Evolutionary conservation across 176 grass and related monocot genomes (phyloP), one percentile per base, ranked within the genome.

Genomic region (Pontederia crassipes): DNA sequence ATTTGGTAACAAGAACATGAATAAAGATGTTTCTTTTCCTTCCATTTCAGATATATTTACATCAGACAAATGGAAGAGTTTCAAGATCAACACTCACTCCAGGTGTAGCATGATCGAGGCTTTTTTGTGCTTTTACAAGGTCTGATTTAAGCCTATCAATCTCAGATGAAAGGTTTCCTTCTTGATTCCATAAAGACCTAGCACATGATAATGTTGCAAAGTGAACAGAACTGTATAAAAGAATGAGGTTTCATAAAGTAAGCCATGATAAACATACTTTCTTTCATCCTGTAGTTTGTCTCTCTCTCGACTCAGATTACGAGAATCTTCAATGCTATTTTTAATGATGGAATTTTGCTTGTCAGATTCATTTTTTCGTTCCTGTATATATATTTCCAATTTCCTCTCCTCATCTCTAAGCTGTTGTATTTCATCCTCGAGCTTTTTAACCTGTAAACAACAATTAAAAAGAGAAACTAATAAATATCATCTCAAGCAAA

Each of bases 401-500:
- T 81, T 77, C 60, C 28, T 62, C 47, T 87, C 82, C 73, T 97
- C 92, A 50, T 78, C 52, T 79, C 87, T 85, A 52, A 97, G 75
- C 73, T 97, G 87, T 62, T 97, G 78, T 57, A 91, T 97, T 80
- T 97, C 92, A 17, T 84, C 84, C 86, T 91, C 81, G 82, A 91
- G 84, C 81, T 77, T 64, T 73, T 73, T 65, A 75, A 91, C 84
- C 92, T 97, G 85, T 24, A 53, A 70, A 66, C 49, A 58, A 79
- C 4, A 13, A 73, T 72, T 46, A 17, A 24, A 17, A 17, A 27
- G 10, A 49, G 13, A 1, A 15, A 45, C 9, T 8, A 65, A 7
- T 7, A 40, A 7, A 40, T 40, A 40, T 40, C 32, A 40, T 40
- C 32, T 40, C 32, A 40, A 40, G 32, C 32, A 40, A 40, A 40